Conservation (phyloP, 805 yeast genomes). For the Monosporozyma aerobia region DNA sequence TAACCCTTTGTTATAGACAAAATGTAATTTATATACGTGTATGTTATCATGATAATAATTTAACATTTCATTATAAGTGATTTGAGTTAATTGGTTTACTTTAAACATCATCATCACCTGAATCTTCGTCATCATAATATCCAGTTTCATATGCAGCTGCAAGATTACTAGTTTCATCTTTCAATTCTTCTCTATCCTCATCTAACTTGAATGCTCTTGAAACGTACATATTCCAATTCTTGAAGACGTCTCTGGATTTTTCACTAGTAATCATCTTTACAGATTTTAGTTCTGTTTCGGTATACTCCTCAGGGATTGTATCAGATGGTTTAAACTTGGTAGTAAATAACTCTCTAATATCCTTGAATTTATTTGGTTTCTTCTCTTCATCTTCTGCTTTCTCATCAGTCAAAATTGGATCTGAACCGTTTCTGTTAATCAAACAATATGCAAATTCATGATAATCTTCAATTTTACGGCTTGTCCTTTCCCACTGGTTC, state of each 20-base stretch:
- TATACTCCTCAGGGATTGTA: conserved; percentile 18
- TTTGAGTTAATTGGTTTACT: not conserved
- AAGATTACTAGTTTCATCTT: conserved; percentile 38
- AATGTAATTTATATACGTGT: not conserved
- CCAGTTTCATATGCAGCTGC: conserved; percentile 44
- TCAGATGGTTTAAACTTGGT: conserved; percentile 21
- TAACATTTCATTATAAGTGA: not conserved
- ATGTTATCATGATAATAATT: not conserved
- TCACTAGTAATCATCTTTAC: conserved; percentile 20
- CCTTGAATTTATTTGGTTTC: not conserved
- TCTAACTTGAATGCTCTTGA: conserved; percentile 32
- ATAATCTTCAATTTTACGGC: not conserved
- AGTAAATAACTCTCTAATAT: conserved; percentile 10
- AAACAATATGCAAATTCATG: conserved; percentile 17
- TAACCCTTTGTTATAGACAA: not conserved
- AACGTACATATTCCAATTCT: conserved; percentile 27
- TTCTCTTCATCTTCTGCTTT: not conserved
- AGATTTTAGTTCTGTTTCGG: conserved; percentile 7
- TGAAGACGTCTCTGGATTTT: conserved; percentile 22
- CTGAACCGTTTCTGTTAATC: conserved; percentile 11
- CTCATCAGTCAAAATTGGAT: not conserved
- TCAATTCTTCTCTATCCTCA: conserved; percentile 42
- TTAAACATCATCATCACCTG: conserved; percentile 25
- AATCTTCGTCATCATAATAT: conserved; percentile 39
- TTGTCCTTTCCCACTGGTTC: not conserved